These are phyloP conservation scores for Floccularia luteovirens DNA, from an alignment of 768 basidiomycete genomes.

Conservation along the genomic window DNA sequence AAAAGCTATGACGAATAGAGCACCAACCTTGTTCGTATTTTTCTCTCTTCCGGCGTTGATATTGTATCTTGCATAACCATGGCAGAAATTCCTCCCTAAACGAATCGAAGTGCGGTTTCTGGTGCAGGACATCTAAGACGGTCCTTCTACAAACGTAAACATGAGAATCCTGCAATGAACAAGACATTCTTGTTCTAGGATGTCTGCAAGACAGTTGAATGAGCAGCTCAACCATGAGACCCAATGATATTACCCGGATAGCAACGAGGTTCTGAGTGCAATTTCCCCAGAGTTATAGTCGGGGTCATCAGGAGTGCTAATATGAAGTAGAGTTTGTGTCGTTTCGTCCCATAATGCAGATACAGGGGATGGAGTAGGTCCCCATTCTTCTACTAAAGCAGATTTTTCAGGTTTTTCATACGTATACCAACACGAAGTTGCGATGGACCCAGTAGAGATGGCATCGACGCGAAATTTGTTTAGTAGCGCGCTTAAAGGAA, in stretches of 20 bases:
- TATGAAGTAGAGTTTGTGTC: constrained; percentile 59
- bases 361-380: constrained; percentile 28
- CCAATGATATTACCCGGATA: constrained; percentile 37
- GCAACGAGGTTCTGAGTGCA: constrained; percentile 65
- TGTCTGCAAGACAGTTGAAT: constrained; percentile 36
- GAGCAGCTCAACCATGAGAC: neutral
- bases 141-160: constrained; percentile 81
- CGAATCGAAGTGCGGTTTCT: constrained; percentile 70
- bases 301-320: constrained; percentile 62
- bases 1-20: neutral
- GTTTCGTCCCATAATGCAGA: constrained; percentile 65
- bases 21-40: constrained; percentile 52
- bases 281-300: constrained; percentile 68
- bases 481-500: constrained; percentile 64
- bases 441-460: constrained; percentile 53
- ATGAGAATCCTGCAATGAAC: constrained; percentile 75
- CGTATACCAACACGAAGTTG: constrained; percentile 62
- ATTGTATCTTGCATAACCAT: constrained; percentile 86
- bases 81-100: constrained; percentile 88
- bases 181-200: constrained; percentile 62
- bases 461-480: constrained; percentile 79
- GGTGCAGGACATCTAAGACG: constrained; percentile 63
- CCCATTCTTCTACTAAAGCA: constrained; percentile 61
- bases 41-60: constrained; percentile 49
- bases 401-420: constrained; percentile 44